These are phyloP conservation scores for Acacia acuminata DNA, from an alignment of 306 rosid species.

Conservation along the genomic window DNA sequence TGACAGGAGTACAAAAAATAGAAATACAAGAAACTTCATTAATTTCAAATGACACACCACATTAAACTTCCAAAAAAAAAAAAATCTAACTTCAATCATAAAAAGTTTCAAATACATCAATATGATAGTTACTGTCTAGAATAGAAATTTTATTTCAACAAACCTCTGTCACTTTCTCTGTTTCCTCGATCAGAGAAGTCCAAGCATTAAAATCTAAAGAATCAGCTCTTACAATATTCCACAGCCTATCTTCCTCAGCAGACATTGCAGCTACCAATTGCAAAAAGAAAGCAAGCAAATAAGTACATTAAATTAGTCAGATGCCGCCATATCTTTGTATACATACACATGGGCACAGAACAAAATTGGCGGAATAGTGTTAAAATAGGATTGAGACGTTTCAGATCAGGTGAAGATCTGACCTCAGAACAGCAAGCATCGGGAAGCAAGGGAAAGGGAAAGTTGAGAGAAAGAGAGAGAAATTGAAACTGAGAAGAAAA, in stretches of 20 bases:
- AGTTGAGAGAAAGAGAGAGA: too few relatives aligned
- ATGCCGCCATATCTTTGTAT: neutral
- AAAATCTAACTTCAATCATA: neutral
- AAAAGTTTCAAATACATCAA: neutral
- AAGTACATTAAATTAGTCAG: conserved; percentile 7
- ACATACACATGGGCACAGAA: neutral
- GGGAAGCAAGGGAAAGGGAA: too few relatives aligned
- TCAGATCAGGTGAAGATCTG: too few relatives aligned
- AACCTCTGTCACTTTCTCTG: conserved; percentile 94
- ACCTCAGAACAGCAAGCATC: too few relatives aligned
- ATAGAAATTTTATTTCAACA: conserved; percentile 11
- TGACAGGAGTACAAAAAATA: neutral
- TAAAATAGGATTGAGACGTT: too few relatives aligned
- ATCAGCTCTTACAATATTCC: conserved; percentile 93
- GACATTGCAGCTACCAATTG: conserved; percentile 58
- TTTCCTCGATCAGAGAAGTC: conserved; percentile 93
- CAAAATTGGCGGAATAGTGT: too few relatives aligned
- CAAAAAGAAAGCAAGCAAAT: conserved; percentile 9
- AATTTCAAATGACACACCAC: neutral
- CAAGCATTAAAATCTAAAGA: conserved; percentile 93
- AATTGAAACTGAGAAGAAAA: too few relatives aligned
- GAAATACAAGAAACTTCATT: neutral
- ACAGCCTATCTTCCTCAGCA: conserved; percentile 89
- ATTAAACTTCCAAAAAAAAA: neutral
- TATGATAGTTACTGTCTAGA: neutral